A percentile compares a stretch with the other conserved stretches of the same genome.
Conservation (phyloP, 495 filamentous ascomycete genomes). For the Podospora conica region DNA sequence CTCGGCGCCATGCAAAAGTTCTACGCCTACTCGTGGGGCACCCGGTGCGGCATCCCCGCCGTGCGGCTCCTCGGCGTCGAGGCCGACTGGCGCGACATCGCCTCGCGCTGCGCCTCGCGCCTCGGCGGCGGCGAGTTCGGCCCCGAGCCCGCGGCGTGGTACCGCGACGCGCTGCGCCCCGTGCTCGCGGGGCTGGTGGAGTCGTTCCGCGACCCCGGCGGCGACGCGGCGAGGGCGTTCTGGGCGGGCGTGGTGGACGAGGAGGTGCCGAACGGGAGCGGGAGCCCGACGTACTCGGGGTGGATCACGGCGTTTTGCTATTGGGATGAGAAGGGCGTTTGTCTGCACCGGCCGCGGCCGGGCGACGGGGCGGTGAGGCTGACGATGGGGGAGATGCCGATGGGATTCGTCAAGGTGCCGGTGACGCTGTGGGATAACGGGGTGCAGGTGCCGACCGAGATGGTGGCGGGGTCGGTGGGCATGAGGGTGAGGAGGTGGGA, state of each 20-base stretch:
- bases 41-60: slow-evolving; percentile 37
- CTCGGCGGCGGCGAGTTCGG: slow-evolving; percentile 27
- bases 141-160: slow-evolving; percentile 27
- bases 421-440: slow-evolving; percentile 30
- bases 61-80: slow-evolving; percentile 37
- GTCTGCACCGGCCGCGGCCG: slow-evolving; percentile 22
- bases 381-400: slow-evolving; percentile 30
- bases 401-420: slow-evolving; percentile 33
- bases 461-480: slow-evolving; percentile 36
- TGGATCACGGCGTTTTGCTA: slow-evolving; percentile 41
- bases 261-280: slow-evolving; percentile 31
- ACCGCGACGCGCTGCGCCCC: slow-evolving; percentile 22
- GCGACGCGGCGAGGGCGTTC: slow-evolving; percentile 20
- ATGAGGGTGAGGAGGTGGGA: slow-evolving; percentile 20
- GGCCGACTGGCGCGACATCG: slow-evolving; percentile 35
- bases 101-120: slow-evolving; percentile 25
- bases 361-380: slow-evolving; percentile 16
- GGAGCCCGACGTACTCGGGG: slow-evolving; percentile 31
- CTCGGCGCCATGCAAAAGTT: slow-evolving; percentile 45
- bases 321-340: slow-evolving; percentile 37
- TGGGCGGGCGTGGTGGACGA: slow-evolving; percentile 33
- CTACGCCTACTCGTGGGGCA: slow-evolving; percentile 36
- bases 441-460: slow-evolving; percentile 27
- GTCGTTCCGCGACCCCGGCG: slow-evolving; percentile 30
- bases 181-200: slow-evolving; percentile 31